A percentile compares a stretch with the other conserved stretches of the same genome.
phyloP scores from a whole-genome alignment of 148 eudicot species.

The Chenopodium album region DNA sequence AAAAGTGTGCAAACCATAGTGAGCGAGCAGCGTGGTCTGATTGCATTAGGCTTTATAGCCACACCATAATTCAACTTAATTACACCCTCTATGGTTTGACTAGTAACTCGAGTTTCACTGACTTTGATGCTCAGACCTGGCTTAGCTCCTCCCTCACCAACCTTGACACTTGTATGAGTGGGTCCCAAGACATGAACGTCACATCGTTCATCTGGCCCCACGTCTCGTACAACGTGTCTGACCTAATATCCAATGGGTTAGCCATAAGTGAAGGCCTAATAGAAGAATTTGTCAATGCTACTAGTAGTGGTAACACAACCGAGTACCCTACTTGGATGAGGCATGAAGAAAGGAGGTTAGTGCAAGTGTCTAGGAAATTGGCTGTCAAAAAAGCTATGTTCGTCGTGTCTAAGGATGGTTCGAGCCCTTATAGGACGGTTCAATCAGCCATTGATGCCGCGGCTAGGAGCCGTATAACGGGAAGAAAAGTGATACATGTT shows the following conservation, averaged over 20 bases:
- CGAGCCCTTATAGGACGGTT: constrained; percentile 37
- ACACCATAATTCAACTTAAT: constrained; percentile 58
- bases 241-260: constrained; percentile 41
- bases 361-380: constrained; percentile 23
- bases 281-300: not conserved
- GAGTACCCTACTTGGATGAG: constrained; percentile 39
- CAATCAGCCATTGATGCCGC: constrained; percentile 52
- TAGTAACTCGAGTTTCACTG: constrained; percentile 27
- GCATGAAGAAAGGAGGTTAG: constrained; percentile 26
- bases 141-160: constrained; percentile 45
- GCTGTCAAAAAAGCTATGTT: constrained; percentile 24
- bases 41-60: constrained; percentile 49
- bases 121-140: constrained; percentile 47
- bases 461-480: constrained; percentile 24
- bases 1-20: constrained; percentile 35
- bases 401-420: constrained; percentile 43
- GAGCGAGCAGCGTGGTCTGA: constrained; percentile 53
- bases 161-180: constrained; percentile 38
- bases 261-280: constrained; percentile 34
- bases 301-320: constrained; percentile 2
- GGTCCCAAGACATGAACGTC: constrained; percentile 41
- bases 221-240: constrained; percentile 41
- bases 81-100: constrained; percentile 42
- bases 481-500: constrained; percentile 41
- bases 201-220: constrained; percentile 37